phyloP scores from a whole-genome alignment of 2,329 filamentous ascomycete genomes.

The Trichoderma gracile region DNA sequence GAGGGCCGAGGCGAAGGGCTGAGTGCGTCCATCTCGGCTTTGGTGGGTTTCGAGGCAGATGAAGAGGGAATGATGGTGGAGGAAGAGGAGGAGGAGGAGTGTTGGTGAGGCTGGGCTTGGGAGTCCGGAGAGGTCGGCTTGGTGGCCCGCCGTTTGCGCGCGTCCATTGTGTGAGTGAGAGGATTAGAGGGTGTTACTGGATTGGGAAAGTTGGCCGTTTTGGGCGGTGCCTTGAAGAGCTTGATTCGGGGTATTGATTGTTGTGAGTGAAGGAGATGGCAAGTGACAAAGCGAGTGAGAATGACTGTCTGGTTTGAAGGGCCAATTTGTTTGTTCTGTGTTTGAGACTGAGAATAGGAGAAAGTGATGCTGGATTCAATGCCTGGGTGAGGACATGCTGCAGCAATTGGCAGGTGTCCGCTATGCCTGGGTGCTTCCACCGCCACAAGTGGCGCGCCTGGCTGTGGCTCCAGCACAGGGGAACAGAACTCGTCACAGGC shows the following conservation, averaged over 20 bases:
- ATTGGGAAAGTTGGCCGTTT: conserved; percentile 1
- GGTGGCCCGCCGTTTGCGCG: conserved; percentile 17
- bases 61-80: background rate
- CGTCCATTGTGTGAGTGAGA: conserved; percentile 4
- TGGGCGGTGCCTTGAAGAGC: background rate
- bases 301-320: too few relatives aligned
- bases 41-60: background rate
- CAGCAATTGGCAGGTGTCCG: background rate
- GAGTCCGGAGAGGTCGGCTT: conserved; percentile 21
- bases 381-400: background rate
- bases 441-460: conserved; percentile 21
- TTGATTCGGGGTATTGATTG: background rate
- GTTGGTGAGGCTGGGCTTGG: background rate
- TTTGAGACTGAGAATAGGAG: background rate
- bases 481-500: background rate
- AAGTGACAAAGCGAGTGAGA: too few relatives aligned
- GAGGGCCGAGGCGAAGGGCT: background rate
- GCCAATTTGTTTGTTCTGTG: too few relatives aligned
- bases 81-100: background rate
- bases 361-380: too few relatives aligned
- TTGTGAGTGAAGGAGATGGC: background rate
- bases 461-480: conserved; percentile 2
- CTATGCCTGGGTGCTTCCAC: background rate
- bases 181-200: background rate
- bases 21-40: background rate